Percentiles rank a stretch among this genome's conserved stretches.
Evolutionary conservation across 441 rosid species (phyloP).

Genomic region (Bruguiera hainesii): DNA sequence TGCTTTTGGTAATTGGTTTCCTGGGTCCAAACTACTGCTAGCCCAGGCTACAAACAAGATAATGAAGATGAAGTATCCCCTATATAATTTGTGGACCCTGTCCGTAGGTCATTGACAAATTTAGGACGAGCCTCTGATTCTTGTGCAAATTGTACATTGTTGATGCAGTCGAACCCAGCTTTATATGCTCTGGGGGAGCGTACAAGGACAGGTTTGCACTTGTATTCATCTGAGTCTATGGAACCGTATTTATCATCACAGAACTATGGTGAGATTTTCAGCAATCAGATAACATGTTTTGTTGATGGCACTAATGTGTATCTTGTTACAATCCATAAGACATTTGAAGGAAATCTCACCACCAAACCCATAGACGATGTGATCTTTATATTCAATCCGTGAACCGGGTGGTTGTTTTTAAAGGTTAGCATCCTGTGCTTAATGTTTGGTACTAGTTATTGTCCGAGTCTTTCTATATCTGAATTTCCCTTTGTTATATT

Average conservation of each 20-base stretch:
- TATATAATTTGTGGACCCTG: background rate
- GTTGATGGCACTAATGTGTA: conserved; percentile 97
- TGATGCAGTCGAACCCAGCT: conserved; percentile 88
- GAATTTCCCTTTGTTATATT: background rate
- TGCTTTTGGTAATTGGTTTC: conserved; percentile 94
- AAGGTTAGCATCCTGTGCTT: conserved; percentile 43
- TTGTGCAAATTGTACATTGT: conserved; percentile 20
- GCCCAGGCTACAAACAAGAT: conserved; percentile 99
- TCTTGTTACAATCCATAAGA: conserved; percentile 93
- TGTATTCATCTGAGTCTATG: conserved; percentile 97
- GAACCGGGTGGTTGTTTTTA: conserved; percentile 90
- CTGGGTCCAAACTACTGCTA: conserved; percentile 85
- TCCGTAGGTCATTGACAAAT: background rate
- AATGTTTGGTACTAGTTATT: background rate
- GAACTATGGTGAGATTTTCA: conserved; percentile 95
- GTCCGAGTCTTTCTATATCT: conserved; percentile 11
- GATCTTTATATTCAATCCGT: conserved; percentile 84
- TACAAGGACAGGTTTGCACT: conserved; percentile 92
- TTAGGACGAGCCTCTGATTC: background rate
- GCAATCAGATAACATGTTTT: conserved; percentile 98
- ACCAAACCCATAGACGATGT: conserved; percentile 97
- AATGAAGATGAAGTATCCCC: conserved; percentile 61
- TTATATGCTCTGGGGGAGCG: conserved; percentile 90
- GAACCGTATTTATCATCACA: conserved; percentile 96
- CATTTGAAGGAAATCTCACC: conserved; percentile 95